Evolutionary conservation across 768 basidiomycete species (phyloP).

Genomic region (Pleurotus sapidus): DNA sequence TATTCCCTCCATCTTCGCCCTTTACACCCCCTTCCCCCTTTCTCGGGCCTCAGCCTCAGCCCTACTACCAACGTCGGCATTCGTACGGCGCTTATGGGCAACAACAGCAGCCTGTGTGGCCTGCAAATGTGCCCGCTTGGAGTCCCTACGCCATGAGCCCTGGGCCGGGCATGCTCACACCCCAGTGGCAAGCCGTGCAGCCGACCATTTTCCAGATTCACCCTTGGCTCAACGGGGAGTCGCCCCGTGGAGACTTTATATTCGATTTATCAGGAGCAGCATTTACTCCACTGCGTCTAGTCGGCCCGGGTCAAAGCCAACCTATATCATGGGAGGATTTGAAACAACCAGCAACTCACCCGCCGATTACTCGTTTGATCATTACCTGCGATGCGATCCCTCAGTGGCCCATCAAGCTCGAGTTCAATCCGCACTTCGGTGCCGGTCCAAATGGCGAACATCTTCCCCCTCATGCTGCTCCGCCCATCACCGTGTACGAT

Average conservation of each 20-base stretch:
- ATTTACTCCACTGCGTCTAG: constrained; percentile 41
- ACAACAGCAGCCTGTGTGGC: neutral
- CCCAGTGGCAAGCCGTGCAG: constrained; percentile 12
- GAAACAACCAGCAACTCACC: constrained; percentile 51
- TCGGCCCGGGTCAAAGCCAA: constrained; percentile 34
- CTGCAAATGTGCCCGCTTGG: constrained; percentile 14
- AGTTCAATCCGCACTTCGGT: constrained; percentile 25
- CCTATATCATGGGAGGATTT: constrained; percentile 44
- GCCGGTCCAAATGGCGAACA: constrained; percentile 13
- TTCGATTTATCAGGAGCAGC: constrained; percentile 54
- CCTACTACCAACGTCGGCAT: constrained; percentile 10
- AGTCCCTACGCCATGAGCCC: constrained; percentile 15
- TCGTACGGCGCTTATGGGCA: constrained; percentile 9
- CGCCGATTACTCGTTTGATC: constrained; percentile 49
- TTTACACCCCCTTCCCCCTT: constrained; percentile 14
- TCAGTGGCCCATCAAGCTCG: constrained; percentile 59
- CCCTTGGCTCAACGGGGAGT: constrained; percentile 53
- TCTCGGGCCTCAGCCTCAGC: constrained; percentile 17
- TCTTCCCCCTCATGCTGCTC: constrained; percentile 14
- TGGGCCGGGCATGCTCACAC: constrained; percentile 17
- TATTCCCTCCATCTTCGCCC: constrained; percentile 15
- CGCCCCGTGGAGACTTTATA: constrained; percentile 39
- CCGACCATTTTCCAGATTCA: constrained; percentile 31
- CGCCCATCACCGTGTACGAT: constrained; percentile 57
- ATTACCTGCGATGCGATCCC: constrained; percentile 56